Evolutionary conservation across 2,329 filamentous ascomycete genomes (phyloP), one percentile per base, ranked within the genome.

Genomic region (Epichloe coenophiala): DNA sequence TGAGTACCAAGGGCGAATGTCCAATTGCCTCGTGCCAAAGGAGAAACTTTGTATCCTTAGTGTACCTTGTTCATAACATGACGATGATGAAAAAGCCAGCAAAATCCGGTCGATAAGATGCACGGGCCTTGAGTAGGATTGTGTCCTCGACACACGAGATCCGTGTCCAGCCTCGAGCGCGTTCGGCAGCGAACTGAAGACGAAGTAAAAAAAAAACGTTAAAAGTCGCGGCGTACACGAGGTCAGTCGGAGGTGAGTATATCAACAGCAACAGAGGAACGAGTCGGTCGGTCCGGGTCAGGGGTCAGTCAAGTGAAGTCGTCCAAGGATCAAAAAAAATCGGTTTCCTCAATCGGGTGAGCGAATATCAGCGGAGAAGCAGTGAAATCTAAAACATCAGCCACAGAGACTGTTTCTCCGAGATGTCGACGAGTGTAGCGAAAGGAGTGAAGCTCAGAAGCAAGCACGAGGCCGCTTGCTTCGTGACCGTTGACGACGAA

Each of bases 1-100:
- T 35, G 33, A 23, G 33, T 11, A 47, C 31, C 37, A 35, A 50
- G 42, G n/a, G 12, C 5, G 21, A 19, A 49, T 12, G 15, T 23
- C 47, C 47, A 39, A 37, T 36, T 46, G 45, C 45, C 40, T 31
- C n/a, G 37, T 44, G 36, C 45, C 40, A 45, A 48, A 21, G 13
- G 23, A 37, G 13, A 44, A 37, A 27, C 6, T 39, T 15, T 39
- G n/a, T 17, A 38, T 44, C 31, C 31, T 39, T 23, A 27, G 4
- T 43, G n/a, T 33, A 36, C 19, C n/a, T n/a, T 41, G 37, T 47
- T 49, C 33, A 52, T 43, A 52, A 38, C 51, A 52, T 52, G 51
- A 43, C 51, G 47, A 49, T 41, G 39, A 39, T 39, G 23, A 49
- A n/a, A n/a, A n/a, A 44, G 21, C 21, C 43, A 43, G 47, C 47